Evolutionary conservation across 345 rosid genomes (phyloP), one percentile per base, ranked within the genome.

Genomic region (Pistacia vera): DNA sequence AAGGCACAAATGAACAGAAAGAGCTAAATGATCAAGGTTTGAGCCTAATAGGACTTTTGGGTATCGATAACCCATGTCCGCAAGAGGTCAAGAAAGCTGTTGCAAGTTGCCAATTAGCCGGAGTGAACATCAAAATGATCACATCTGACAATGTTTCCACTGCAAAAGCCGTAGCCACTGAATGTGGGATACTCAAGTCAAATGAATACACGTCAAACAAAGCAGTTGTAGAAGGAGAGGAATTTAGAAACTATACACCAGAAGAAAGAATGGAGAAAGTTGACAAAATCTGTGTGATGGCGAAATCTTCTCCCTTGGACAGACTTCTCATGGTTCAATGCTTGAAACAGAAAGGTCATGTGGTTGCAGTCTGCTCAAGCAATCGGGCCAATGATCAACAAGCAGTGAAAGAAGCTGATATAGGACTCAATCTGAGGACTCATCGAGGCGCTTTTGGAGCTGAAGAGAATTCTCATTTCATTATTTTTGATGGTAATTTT

Each of bases 371-470:
- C 33, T 30, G 33, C 66, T 89, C 94, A 0, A 92, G 94, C 0
- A 95, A 94, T 44, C 94, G 93, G 2, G 88, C 91, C 0, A 90
- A 94, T 49, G 97, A 94, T 76, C 95, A 97, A 17, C 92, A 91
- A 0, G 93, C 97, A 0, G 75, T 94, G 8, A 92, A 87, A 76
- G 97, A 88, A 79, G 97, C 95, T 0, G 90, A 91, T 68, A 87
- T 92, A 0, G 93, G 97, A 38, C 85, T 94, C 0, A 89, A 96
- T 0, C 92, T 89, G 93, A 94, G 96, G 28, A 89, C 87, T 55
- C 90, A 87, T 30, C 33, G 3, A 66, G 98, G 95, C 0, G 92
- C 93, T 0, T 93, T 92, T 65, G 94, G 89, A 2, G 95, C 97
- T 1, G 90, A 93, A 54, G 91, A 90, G 78, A 89, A 95, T 82